Evolutionary conservation across 1,139 yeast species (phyloP), one percentile per base, ranked within the genome.

Genomic region (Ogataea hybrid): DNA sequence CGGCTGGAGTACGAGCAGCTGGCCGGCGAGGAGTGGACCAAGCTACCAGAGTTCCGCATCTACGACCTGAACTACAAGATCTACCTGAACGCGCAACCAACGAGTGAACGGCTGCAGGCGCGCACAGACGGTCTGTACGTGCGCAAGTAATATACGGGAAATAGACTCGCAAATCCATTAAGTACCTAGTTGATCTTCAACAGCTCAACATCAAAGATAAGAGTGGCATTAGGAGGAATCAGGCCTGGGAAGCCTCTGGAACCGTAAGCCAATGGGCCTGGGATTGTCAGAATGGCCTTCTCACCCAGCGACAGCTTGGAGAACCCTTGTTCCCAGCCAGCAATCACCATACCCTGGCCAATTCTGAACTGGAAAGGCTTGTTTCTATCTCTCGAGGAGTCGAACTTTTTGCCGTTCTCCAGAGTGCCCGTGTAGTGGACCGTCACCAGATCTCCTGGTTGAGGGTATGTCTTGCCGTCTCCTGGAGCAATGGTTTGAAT

Each of bases 391-490:
- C 89, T 77, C 37, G 97, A 89, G 46, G 96, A 86, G 70, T 92
- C 97, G 64, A 92, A 92, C 69, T 87, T 88, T 71, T 84, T 85
- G 59, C 97, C 97, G 65, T 85, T 84, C 67, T 86, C 94, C 59
- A 92, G 77, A 42, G 95, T 88, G 56, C 98, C 98, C 42, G 86
- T 84, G 79, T 92, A 92, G 73, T 92, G 97, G 62, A 92, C 92
- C 53, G 92, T 81, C 52, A 90, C 94, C 53, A 73, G 70, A 69
- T 89, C 96, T 57, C 97, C 97, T 38, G 72, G 65, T 67, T 82
- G 74, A 60, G 97, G 96, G 79, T 75, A 89, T 59, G 81, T 84
- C 65, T 73, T 75, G 52, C 94, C 95, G 65, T 90, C 96, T 67
- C 94, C 64, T 45, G 64, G 63, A 28, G 59, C 41, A 34, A 54